phyloP scores from a whole-genome alignment of 345 rosid genomes.

The Turritis glabra region DNA sequence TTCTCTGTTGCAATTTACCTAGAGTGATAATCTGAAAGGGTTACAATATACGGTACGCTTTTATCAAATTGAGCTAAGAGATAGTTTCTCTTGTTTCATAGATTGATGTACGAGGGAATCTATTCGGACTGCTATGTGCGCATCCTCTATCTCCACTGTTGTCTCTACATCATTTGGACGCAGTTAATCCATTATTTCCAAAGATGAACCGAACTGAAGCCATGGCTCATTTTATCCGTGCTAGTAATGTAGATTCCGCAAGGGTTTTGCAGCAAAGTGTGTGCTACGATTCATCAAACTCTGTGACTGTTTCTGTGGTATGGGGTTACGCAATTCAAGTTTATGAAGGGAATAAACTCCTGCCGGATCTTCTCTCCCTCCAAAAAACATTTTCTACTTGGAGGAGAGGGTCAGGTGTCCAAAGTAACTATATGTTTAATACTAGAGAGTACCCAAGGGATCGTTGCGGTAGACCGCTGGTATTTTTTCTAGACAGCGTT shows the following conservation, averaged over 20 bases:
- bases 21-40: too few species aligned
- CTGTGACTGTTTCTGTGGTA: slow-evolving; percentile 63
- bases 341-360: slow-evolving; percentile 63
- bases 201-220: slow-evolving; percentile 54
- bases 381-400: slow-evolving; percentile 72
- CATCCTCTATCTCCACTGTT: slow-evolving; percentile 76
- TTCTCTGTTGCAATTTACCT: too few species aligned
- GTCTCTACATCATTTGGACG: slow-evolving; percentile 91
- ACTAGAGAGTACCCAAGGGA: slow-evolving; percentile 69
- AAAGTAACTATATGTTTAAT: slow-evolving; percentile 61
- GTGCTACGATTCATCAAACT: slow-evolving; percentile 62
- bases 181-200: slow-evolving; percentile 77
- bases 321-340: slow-evolving; percentile 92
- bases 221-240: slow-evolving; percentile 54
- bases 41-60: too few species aligned
- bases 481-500: slow-evolving; percentile 60
- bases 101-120: slow-evolving; percentile 81
- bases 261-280: slow-evolving; percentile 84
- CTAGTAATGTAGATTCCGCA: slow-evolving; percentile 57
- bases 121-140: slow-evolving; percentile 73
- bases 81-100: too few species aligned
- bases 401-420: slow-evolving; percentile 58
- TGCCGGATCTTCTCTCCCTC: slow-evolving; percentile 66
- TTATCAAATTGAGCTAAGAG: too few species aligned
- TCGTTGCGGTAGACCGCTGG: slow-evolving; percentile 63